phyloP scores from a whole-genome alignment of 129 eudicot species.

The Deinandra increscens region DNA sequence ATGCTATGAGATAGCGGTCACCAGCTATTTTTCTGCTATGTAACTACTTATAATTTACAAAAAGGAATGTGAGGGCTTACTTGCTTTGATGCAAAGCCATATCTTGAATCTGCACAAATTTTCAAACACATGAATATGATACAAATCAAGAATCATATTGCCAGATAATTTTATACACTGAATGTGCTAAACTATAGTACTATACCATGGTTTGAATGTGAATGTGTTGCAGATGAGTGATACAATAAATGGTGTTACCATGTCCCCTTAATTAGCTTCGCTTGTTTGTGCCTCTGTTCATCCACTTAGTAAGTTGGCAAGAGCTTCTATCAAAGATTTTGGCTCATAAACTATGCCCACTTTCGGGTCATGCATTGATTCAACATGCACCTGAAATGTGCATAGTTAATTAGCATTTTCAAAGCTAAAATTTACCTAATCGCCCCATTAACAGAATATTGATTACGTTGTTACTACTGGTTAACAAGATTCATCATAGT shows the following conservation, averaged over 20 bases:
- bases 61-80: conserved; percentile 13
- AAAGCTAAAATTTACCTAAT: too few species aligned
- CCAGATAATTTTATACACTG: not conserved
- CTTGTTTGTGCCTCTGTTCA: not conserved
- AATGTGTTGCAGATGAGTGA: not conserved
- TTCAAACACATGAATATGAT: not conserved
- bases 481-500: too few species aligned
- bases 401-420: not conserved
- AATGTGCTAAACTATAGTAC: not conserved
- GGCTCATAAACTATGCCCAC: conserved; percentile 81
- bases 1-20: not conserved
- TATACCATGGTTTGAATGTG: not conserved
- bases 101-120: conserved; percentile 7
- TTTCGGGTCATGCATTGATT: conserved; percentile 69
- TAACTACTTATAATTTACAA: conserved; percentile 20
- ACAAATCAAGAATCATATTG: not conserved
- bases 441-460: too few species aligned
- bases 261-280: too few species aligned
- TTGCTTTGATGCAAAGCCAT: not conserved
- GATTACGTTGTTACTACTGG: too few species aligned
- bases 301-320: conserved; percentile 49
- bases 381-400: conserved; percentile 60
- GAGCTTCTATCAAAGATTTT: conserved; percentile 65
- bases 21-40: conserved; percentile 1
- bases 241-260: not conserved